These are phyloP conservation scores for Macroventuria anomochaeta DNA, from an alignment of 2,329 filamentous ascomycete species.

Conservation along the genomic window DNA sequence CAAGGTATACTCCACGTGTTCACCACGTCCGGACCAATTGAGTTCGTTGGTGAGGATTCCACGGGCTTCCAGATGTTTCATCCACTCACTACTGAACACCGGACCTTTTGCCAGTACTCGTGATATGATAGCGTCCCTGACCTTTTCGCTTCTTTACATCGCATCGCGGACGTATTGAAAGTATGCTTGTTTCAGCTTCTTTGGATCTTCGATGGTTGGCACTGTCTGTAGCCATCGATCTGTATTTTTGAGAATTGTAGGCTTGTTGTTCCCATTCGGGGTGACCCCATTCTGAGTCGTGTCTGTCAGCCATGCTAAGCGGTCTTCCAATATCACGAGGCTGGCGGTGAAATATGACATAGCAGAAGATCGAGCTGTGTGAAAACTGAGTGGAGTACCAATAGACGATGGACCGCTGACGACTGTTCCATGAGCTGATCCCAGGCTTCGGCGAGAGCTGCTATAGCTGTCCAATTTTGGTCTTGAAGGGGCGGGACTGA, in stretches of 20 bases:
- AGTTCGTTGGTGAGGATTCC: conserved; percentile 12
- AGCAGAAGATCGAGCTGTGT: background rate
- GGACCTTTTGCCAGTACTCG: background rate
- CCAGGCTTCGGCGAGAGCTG: background rate
- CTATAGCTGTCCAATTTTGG: background rate
- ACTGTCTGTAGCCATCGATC: background rate
- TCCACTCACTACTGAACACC: conserved; percentile 13
- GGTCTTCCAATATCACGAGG: background rate
- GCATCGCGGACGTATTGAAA: background rate
- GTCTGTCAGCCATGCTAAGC: background rate
- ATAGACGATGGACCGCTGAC: background rate
- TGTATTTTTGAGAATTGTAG: background rate
- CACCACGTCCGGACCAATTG: conserved; percentile 20
- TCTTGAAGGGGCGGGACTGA: too few relatives aligned
- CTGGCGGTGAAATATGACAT: background rate
- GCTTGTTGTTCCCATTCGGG: background rate
- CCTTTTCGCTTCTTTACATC: background rate
- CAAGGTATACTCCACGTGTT: conserved; percentile 21
- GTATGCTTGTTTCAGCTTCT: background rate
- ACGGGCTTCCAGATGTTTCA: background rate
- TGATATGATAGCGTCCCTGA: background rate
- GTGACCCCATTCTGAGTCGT: background rate
- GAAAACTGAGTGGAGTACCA: background rate
- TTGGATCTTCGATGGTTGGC: background rate
- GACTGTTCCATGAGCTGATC: background rate